Base-by-base conservation (phyloP, 305 asterid genomes). In the Plantago coronopus region DNA sequence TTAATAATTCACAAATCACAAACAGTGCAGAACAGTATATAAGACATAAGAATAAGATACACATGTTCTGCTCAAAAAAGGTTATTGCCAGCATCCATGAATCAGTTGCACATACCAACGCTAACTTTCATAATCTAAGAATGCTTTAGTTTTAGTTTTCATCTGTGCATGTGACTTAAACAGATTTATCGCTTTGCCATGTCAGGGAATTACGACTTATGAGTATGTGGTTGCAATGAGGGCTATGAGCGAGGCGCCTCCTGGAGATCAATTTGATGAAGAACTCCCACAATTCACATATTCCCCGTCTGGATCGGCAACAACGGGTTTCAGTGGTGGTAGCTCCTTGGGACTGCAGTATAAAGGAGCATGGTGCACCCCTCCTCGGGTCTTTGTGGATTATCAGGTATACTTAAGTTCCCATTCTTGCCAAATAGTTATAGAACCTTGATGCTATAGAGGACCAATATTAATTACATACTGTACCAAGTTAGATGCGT, bases 351-450 rank as follows among this genome's bases (percentile, higher is more conserved):
- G 97, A 47, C 81, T 93, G 74, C 99, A 93, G 64, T 93, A 89
- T 65, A 93, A 93, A 77, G 98, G 99, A 66, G 96, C 96, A 40
- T 93, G 97, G 97, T 93, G 99, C 83, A 89, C 97, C 68, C 99
- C 99, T 70, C 99, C 99, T 58, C 75, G 97, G 68, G 95, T 93
- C 59, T 89, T 93, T 63, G 95, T 93, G 22, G 99, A 89, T 73
- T 93, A 93, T 71, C 97, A 93, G 95, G 99, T 93, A 84, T 20
- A 23, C 42, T 64, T 17, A 18, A 14, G 17, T 18, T 38, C n/a
- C 3, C 23, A 29, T 25, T 40, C 59, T 27, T 27, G 13, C 40
- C 7, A 34, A 34, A 34, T 34, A 9, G 9, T 34, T 34, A 34
- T 34, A 34, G 40, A 7, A 34, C 40, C 9, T 3, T 34, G 10